A percentile compares a stretch with the other conserved stretches of the same genome.
Conservation (phyloP, 306 rosid species). For the Quercus agrifolia region DNA sequence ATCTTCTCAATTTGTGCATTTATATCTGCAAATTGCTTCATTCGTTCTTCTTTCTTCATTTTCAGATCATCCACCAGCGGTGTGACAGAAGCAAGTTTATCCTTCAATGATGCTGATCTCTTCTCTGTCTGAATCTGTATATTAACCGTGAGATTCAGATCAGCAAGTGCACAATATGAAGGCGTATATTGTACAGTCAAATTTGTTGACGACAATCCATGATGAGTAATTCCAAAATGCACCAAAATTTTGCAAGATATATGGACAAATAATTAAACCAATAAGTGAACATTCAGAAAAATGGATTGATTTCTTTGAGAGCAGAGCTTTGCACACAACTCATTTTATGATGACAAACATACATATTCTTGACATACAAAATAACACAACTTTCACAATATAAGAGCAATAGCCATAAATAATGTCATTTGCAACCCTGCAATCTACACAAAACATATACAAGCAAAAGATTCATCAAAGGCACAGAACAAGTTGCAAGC, state of each 20-base stretch:
- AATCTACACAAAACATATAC: not conserved
- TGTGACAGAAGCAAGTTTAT: conserved; percentile 78
- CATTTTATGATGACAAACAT: not conserved
- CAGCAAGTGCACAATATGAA: conserved; percentile 17
- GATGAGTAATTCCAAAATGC: not conserved
- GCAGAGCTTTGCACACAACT: not conserved
- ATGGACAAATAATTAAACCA: not conserved
- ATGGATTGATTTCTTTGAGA: not conserved
- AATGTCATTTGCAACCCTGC: not conserved
- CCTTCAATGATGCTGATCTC: conserved; percentile 72
- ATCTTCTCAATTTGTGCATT: conserved; percentile 76
- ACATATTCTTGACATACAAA: not conserved
- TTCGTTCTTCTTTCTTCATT: conserved; percentile 71
- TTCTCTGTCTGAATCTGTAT: conserved; percentile 65
- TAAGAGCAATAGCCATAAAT: not conserved
- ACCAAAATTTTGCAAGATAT: not conserved
- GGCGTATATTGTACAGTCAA: not conserved
- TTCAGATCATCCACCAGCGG: conserved; percentile 81
- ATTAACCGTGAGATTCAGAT: conserved; percentile 14
- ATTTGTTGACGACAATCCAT: not conserved
- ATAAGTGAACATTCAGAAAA: not conserved
- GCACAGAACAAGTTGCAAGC: not conserved
- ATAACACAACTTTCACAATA: not conserved
- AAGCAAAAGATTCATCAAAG: not conserved
- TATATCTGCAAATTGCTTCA: conserved; percentile 76